Evolutionary conservation across 176 grass and related monocot genomes (phyloP).

Genomic region (Oryza punctata): DNA sequence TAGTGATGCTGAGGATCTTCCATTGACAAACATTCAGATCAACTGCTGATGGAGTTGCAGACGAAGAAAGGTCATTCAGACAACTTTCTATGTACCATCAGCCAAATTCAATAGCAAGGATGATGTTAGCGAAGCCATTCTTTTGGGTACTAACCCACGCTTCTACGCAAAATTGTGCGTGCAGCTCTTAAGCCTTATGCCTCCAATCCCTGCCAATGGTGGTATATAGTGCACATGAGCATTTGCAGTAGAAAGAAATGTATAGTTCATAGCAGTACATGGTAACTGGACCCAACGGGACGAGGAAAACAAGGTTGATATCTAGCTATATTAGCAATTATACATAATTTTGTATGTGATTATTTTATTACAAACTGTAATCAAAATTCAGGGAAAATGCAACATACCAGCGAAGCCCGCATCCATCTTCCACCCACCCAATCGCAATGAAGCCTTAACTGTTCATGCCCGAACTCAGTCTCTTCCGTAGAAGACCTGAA

Average conservation of each 20-base stretch:
- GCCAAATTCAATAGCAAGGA: neutral
- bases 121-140: neutral
- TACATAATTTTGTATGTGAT: neutral
- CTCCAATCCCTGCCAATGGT: constrained; percentile 34
- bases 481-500: constrained; percentile 81
- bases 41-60: neutral
- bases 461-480: constrained; percentile 49
- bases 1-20: neutral
- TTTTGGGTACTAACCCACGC: neutral
- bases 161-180: neutral
- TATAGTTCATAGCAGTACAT: neutral
- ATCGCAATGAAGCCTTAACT: constrained; percentile 71
- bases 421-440: constrained; percentile 80
- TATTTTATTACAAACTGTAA: neutral
- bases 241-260: neutral
- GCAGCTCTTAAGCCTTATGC: constrained; percentile 31
- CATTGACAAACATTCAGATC: neutral
- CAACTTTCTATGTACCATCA: neutral
- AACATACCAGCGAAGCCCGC: constrained; percentile 49
- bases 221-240: neutral
- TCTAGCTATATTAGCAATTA: neutral
- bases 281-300: neutral
- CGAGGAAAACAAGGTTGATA: neutral
- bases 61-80: neutral
- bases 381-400: constrained; percentile 3